phyloP scores from a whole-genome alignment of 768 basidiomycete species.

The Kwoniella dendrophila region DNA sequence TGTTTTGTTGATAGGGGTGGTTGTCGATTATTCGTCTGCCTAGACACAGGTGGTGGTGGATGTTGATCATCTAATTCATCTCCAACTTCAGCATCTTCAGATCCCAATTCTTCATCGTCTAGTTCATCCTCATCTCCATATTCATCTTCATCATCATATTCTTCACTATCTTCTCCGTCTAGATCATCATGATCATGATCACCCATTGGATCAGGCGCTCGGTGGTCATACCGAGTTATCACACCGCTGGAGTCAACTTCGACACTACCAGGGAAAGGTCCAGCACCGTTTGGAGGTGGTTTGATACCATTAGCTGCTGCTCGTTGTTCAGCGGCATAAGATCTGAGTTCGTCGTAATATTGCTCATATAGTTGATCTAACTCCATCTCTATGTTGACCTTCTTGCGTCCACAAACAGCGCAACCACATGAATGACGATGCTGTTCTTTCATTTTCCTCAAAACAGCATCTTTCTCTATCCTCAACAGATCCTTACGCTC shows the following conservation, averaged over 20 bases:
- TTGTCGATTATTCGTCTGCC: conserved; percentile 16
- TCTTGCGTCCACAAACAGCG: conserved; percentile 95
- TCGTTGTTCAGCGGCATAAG: conserved; percentile 76
- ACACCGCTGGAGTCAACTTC: conserved; percentile 90
- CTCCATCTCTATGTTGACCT: conserved; percentile 98
- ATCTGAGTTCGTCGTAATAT: conserved; percentile 99
- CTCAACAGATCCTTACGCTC: conserved; percentile 90
- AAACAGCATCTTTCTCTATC: conserved; percentile 96
- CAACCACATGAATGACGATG: conserved; percentile 95
- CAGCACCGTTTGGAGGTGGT: conserved; percentile 90
- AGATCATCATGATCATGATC: conserved; percentile 43
- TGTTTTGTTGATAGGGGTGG: conserved; percentile 36
- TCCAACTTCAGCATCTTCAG: conserved; percentile 46
- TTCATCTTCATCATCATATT: conserved; percentile 55
- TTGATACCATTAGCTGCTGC: conserved; percentile 80
- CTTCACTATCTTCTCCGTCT: conserved; percentile 61
- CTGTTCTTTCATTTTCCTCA: conserved; percentile 99
- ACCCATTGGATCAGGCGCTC: conserved; percentile 46
- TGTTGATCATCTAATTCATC: conserved; percentile 69
- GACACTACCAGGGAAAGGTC: conserved; percentile 97
- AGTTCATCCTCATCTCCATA: conserved; percentile 51
- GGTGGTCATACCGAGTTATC: conserved; percentile 61
- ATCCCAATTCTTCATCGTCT: conserved; percentile 44
- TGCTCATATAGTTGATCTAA: conserved; percentile 99
- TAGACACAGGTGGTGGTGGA: conserved; percentile 44